phyloP scores from a whole-genome alignment of 257 asterid genomes.

The Fraxinus cuspidata region DNA sequence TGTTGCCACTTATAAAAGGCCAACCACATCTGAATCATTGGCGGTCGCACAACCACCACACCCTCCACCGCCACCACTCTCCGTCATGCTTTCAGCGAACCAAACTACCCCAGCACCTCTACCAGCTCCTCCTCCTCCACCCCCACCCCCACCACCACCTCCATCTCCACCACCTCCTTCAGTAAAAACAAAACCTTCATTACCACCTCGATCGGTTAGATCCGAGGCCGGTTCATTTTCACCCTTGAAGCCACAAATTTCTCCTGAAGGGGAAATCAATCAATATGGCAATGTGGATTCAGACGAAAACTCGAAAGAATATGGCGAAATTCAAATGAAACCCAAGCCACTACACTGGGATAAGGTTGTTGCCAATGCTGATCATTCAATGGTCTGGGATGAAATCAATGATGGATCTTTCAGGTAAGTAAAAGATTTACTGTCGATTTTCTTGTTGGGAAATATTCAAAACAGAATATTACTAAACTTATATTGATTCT shows the following conservation, averaged over 20 bases:
- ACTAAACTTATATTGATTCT: slow-evolving; percentile 1
- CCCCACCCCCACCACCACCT: slow-evolving; percentile 33
- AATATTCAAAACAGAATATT: background rate
- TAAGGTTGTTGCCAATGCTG: slow-evolving; percentile 65
- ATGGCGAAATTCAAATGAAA: slow-evolving; percentile 35
- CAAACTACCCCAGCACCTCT: slow-evolving; percentile 32
- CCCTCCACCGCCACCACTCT: slow-evolving; percentile 1
- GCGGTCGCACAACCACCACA: slow-evolving; percentile 4
- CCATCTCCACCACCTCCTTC: slow-evolving; percentile 24
- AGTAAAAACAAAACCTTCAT: slow-evolving; percentile 19
- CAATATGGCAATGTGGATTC: slow-evolving; percentile 14
- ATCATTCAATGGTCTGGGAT: slow-evolving; percentile 90
- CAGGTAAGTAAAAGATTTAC: slow-evolving; percentile 41
- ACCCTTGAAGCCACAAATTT: slow-evolving; percentile 46
- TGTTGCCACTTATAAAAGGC: background rate
- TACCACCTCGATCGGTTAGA: slow-evolving; percentile 41
- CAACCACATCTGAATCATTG: slow-evolving; percentile 11
- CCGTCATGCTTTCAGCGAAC: background rate
- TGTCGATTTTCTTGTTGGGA: background rate
- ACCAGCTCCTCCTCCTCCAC: slow-evolving; percentile 33
- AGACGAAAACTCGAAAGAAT: slow-evolving; percentile 22
- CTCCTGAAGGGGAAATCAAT: slow-evolving; percentile 31
- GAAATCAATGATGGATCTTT: slow-evolving; percentile 80
- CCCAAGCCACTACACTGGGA: slow-evolving; percentile 90
- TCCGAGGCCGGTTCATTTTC: slow-evolving; percentile 17